A percentile compares a stretch with the other conserved stretches of the same genome.
phyloP scores from a whole-genome alignment of 257 asterid genomes.

The Nicotiana obtusifolia region DNA sequence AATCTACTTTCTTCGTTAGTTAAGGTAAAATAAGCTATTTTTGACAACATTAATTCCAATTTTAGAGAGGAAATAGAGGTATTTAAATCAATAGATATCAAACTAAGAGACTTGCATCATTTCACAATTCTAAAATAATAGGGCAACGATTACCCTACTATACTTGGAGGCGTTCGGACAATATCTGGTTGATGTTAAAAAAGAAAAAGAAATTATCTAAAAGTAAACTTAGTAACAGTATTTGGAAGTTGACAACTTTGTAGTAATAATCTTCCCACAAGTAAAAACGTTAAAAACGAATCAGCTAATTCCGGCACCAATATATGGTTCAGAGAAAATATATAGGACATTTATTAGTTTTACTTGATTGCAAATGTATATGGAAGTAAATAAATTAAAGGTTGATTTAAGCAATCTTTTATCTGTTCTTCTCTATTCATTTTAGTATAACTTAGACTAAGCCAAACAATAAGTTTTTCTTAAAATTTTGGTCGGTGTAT shows the following conservation, averaged over 20 bases:
- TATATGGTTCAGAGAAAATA: background rate
- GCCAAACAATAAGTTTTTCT: background rate
- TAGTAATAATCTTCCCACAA: background rate
- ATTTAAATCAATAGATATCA: no score
- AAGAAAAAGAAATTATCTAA: no score
- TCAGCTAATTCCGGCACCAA: background rate
- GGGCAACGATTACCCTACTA: no score
- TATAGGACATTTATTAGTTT: background rate
- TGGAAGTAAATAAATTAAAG: background rate
- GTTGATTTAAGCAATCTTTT: background rate
- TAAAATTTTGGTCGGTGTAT: background rate
- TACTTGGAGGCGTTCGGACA: no score
- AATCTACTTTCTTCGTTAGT: no score
- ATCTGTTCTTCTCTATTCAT: background rate
- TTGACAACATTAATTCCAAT: no score
- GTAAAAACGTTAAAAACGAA: background rate
- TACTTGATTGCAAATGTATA: background rate
- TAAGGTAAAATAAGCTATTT: no score
- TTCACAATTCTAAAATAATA: no score
- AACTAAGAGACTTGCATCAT: no score
- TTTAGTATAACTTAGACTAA: background rate
- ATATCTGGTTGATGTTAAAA: no score
- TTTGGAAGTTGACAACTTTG: background rate
- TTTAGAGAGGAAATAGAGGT: no score
- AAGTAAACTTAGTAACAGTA: no score